Conservation (phyloP, 139 green algal species). For the Raphidocelis subcapitata region DNA sequence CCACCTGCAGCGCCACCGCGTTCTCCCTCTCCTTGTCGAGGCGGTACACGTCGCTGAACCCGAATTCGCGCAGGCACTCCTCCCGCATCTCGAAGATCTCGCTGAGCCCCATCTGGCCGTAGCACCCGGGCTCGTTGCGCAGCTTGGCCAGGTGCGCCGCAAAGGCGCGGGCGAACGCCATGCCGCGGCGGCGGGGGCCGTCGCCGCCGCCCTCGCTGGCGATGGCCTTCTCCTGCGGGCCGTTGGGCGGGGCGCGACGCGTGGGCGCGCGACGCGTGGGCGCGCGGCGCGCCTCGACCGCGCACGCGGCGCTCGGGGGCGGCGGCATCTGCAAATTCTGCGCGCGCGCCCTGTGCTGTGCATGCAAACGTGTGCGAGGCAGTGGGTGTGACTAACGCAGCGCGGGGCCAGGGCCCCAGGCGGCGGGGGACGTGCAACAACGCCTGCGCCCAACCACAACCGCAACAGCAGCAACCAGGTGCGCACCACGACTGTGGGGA, state of each 20-base stretch:
- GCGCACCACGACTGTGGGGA: too few relatives aligned
- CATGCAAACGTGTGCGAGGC: too few relatives aligned
- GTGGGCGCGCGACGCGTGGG: too few relatives aligned
- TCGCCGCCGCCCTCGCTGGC: constrained; percentile 53
- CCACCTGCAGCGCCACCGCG: constrained; percentile 75
- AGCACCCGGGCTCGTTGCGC: constrained; percentile 72
- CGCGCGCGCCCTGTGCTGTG: too few relatives aligned
- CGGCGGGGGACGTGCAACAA: too few relatives aligned
- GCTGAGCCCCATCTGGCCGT: constrained; percentile 85
- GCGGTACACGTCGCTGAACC: constrained; percentile 93
- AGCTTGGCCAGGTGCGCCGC: constrained; percentile 78
- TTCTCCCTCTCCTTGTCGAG: constrained; percentile 86
- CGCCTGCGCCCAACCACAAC: too few relatives aligned
- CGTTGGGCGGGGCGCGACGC: constrained; percentile 53
- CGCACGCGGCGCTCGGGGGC: too few relatives aligned
- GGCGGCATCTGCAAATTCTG: too few relatives aligned
- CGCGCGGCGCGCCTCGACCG: too few relatives aligned
- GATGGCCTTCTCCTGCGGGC: constrained; percentile 85
- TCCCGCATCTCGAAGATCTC: constrained; percentile 97
- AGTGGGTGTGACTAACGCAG: too few relatives aligned
- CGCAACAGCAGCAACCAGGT: too few relatives aligned
- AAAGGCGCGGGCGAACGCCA: constrained; percentile 82
- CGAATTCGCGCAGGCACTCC: constrained; percentile 96
- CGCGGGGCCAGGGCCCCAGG: too few relatives aligned
- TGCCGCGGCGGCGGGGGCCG: constrained; percentile 56